phyloP scores from a whole-genome alignment of 2,329 filamentous ascomycete genomes.

The Trichoderma atroviride region DNA sequence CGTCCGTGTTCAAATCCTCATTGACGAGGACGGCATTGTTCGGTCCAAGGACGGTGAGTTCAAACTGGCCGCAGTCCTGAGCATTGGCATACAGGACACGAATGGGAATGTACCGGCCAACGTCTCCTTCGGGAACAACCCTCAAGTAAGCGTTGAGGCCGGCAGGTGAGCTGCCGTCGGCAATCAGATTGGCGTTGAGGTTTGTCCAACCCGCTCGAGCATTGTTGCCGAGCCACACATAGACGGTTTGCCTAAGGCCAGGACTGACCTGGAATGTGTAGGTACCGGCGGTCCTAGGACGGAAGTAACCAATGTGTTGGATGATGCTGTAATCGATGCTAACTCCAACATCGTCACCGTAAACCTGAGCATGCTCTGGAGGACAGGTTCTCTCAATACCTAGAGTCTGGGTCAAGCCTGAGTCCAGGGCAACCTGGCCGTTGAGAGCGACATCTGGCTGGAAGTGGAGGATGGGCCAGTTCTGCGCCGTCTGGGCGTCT shows the following conservation, averaged over 20 bases:
- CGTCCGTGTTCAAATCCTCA: neutral
- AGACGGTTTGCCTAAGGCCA: neutral
- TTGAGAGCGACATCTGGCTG: neutral
- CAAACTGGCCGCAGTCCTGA: slow-evolving; percentile 16
- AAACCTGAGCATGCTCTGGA: neutral
- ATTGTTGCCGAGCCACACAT: slow-evolving; percentile 1
- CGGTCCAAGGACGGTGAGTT: neutral
- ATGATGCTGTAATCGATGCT: slow-evolving; percentile 6
- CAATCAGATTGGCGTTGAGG: neutral
- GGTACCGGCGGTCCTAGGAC: neutral
- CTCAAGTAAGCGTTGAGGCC: neutral
- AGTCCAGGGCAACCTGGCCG: neutral
- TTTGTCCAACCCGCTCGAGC: neutral
- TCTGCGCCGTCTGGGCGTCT: neutral
- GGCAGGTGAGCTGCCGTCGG: neutral
- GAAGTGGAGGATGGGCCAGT: slow-evolving; percentile 7
- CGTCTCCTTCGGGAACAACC: neutral
- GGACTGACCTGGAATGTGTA: neutral
- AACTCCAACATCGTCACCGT: neutral
- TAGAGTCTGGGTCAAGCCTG: neutral
- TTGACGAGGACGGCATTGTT: neutral
- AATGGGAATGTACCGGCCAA: slow-evolving; percentile 19
- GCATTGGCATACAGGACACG: slow-evolving; percentile 14
- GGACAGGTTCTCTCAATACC: neutral
- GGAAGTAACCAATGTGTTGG: slow-evolving; percentile 14